Evolutionary conservation across 257 asterid species (phyloP).

Genomic region (Nicotiana tabacum): DNA sequence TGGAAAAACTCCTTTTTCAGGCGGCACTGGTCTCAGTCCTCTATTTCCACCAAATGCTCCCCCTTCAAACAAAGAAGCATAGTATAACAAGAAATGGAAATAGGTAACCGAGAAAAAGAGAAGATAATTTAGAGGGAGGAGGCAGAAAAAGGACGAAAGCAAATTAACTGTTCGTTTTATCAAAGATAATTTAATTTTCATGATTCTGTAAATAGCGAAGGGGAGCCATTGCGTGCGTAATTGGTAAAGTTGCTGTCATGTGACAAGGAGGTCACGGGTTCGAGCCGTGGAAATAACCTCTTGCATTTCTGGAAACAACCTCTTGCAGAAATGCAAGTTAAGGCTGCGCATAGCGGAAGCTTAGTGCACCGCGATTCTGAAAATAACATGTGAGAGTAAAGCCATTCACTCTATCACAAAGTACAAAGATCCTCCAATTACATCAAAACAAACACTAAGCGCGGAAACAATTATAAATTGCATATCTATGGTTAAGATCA

Average conservation of each 20-base stretch:
- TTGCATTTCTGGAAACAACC: too few relatives aligned
- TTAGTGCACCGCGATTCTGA: too few relatives aligned
- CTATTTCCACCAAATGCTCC: slow-evolving; percentile 94
- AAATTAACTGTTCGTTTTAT: not conserved
- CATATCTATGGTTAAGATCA: not conserved
- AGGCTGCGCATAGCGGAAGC: too few relatives aligned
- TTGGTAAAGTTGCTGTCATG: too few relatives aligned
- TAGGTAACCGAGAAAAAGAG: not conserved
- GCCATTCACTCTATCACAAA: not conserved
- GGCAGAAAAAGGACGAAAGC: not conserved
- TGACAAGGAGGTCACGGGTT: too few relatives aligned
- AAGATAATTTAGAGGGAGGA: not conserved
- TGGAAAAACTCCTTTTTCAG: slow-evolving; percentile 90
- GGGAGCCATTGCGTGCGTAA: too few relatives aligned
- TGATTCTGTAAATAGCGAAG: too few relatives aligned
- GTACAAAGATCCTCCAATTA: not conserved
- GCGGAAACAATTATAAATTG: not conserved
- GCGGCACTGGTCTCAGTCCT: slow-evolving; percentile 88
- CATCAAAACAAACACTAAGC: not conserved
- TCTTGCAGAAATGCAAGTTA: too few relatives aligned
- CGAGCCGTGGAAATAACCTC: too few relatives aligned
- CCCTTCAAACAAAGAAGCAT: slow-evolving; percentile 32
- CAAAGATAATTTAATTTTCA: not conserved
- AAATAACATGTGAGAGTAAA: not conserved
- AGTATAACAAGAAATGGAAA: too few relatives aligned